These are phyloP conservation scores for Lactarius vividus DNA, from an alignment of 768 basidiomycete genomes.

Conservation along the genomic window DNA sequence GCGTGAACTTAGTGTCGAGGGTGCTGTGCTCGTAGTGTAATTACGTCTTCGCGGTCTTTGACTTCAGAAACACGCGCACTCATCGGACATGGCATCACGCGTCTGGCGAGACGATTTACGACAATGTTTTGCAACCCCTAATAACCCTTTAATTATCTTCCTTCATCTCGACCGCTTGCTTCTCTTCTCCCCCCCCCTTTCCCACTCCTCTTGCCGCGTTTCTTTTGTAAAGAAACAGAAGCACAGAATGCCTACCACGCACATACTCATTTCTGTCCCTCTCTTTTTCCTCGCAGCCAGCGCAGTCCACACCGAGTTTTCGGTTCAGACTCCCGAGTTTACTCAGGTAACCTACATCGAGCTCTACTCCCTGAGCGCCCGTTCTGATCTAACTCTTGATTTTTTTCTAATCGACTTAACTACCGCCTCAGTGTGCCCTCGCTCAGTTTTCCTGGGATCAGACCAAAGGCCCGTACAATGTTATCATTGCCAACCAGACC, in stretches of 20 bases:
- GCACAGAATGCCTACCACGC: conserved; percentile 68
- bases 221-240: conserved; percentile 11
- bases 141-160: neutral
- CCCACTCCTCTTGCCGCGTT: neutral
- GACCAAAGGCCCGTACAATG: conserved; percentile 51
- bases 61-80: conserved; percentile 15
- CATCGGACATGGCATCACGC: neutral
- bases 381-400: neutral
- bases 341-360: conserved; percentile 44
- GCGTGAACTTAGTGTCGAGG: conserved; percentile 64
- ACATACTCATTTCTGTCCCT: conserved; percentile 71
- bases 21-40: conserved; percentile 63
- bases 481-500: conserved; percentile 49
- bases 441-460: conserved; percentile 51
- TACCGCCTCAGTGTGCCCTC: conserved; percentile 48
- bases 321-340: conserved; percentile 49
- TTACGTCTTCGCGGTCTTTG: conserved; percentile 41
- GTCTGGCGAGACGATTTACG: no score
- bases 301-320: conserved; percentile 52
- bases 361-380: neutral
- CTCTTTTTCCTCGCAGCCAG: conserved; percentile 60
- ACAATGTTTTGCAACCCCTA: no score
- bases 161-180: conserved; percentile 28
- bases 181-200: conserved; percentile 31
- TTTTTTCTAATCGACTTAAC: conserved; percentile 1